These are phyloP conservation scores for Penicillium pancosmium DNA, from an alignment of 495 filamentous ascomycete species.

Conservation along the genomic window DNA sequence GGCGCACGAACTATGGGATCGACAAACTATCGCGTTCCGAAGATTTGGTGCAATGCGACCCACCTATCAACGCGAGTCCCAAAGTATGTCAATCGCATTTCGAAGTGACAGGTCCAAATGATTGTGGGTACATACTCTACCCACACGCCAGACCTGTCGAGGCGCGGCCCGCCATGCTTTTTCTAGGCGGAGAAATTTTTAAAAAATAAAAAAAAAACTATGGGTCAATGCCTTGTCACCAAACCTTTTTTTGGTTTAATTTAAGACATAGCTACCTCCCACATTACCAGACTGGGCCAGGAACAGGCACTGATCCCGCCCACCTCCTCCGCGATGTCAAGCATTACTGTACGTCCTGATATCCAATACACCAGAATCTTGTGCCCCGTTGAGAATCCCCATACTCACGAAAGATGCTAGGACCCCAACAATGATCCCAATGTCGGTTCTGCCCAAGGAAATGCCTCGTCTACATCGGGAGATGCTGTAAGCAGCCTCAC, in stretches of 20 bases:
- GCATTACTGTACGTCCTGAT: conserved; percentile 15
- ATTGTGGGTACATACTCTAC: conserved; percentile 6
- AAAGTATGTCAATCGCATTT: conserved; percentile 19
- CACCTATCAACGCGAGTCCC: conserved; percentile 22
- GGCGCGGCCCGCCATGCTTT: conserved; percentile 20
- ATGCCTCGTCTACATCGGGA: conserved; percentile 42
- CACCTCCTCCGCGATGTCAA: conserved; percentile 13
- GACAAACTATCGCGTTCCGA: conserved; percentile 27
- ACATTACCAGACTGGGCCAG: background rate
- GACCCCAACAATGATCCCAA: conserved; percentile 46
- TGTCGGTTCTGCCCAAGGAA: conserved; percentile 46
- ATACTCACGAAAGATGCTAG: conserved; percentile 17
- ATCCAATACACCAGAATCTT: background rate
- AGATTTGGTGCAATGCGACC: conserved; percentile 19
- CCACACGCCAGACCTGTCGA: conserved; percentile 11
- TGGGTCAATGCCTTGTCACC: conserved; percentile 9
- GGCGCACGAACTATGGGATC: conserved; percentile 26
- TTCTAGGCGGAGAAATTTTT: conserved; percentile 14
- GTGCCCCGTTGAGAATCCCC: background rate
- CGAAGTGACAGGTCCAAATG: conserved; percentile 37
- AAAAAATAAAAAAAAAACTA: conserved; percentile 12
- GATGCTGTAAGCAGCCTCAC: conserved; percentile 35
- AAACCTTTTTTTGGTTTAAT: background rate
- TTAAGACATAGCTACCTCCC: conserved; percentile 2
- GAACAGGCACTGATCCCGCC: conserved; percentile 2